phyloP scores from a whole-genome alignment of 495 filamentous ascomycete species.

The Pyrenula massariospora region DNA sequence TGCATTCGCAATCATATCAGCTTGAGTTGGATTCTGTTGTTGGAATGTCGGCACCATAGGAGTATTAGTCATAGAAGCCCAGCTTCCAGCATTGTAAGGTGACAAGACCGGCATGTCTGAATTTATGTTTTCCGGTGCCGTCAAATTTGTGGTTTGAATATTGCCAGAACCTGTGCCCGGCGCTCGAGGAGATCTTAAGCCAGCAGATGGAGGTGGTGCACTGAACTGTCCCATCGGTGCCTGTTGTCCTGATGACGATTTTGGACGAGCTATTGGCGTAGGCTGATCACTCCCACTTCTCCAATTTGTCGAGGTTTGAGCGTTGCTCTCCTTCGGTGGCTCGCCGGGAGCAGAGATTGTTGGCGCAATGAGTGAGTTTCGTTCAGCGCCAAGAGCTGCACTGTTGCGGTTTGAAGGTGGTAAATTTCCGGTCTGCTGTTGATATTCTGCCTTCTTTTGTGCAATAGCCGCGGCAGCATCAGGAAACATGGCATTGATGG shows the following conservation, averaged over 20 bases:
- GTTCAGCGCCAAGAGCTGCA: constrained; percentile 67
- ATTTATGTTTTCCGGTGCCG: constrained; percentile 52
- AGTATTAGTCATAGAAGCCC: constrained; percentile 97
- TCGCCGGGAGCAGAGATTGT: constrained; percentile 59
- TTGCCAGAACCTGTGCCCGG: constrained; percentile 53
- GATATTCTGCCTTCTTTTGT: constrained; percentile 94
- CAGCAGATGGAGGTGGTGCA: constrained; percentile 66
- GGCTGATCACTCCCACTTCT: constrained; percentile 40
- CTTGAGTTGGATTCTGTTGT: constrained; percentile 49
- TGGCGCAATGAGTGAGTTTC: constrained; percentile 67
- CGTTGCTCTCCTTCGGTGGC: constrained; percentile 36
- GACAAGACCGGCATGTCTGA: constrained; percentile 74
- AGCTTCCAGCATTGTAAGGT: constrained; percentile 78
- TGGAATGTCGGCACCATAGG: constrained; percentile 86
- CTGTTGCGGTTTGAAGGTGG: constrained; percentile 92
- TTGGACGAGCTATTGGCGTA: constrained; percentile 55
- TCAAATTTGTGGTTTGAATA: constrained; percentile 74
- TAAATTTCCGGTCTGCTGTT: constrained; percentile 81
- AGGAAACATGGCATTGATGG: constrained; percentile 98
- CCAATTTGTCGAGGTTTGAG: constrained; percentile 17
- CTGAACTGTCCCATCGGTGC: constrained; percentile 95
- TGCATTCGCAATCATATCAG: constrained; percentile 97
- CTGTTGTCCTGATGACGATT: constrained; percentile 79
- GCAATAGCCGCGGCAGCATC: constrained; percentile 96
- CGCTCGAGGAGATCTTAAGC: constrained; percentile 71